Evolutionary conservation across 257 asterid genomes (phyloP), one percentile per base, ranked within the genome.

Genomic region (Cinchona pubescens): DNA sequence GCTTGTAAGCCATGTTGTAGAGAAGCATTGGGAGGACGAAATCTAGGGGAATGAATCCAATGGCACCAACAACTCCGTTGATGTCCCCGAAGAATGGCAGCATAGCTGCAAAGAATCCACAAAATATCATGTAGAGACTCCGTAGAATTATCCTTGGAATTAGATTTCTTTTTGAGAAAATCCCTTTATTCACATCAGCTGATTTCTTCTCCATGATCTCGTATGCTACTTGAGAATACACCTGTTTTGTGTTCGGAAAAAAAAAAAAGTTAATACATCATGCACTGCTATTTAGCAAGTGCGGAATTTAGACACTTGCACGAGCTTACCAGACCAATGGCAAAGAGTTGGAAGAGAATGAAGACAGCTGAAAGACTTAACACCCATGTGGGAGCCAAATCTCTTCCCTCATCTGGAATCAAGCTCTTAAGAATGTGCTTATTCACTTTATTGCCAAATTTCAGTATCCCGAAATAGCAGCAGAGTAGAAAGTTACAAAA

Each of bases 11-110:
- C 87, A 88, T 87, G 90, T 94, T 94, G 85, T 94, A 94, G 5
- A 94, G 92, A 77, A 94, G 93, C 97, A 94, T 94, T 15, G 99
- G 99, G 10, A 94, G 94, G 48, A 92, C 58, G 58, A 94, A 95
- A 78, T 95, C 99, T 19, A 95, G 90, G 59, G 99, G 99, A 75
- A 95, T 95, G 80, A 95, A 95, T 38, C 99, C 98, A 40, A 92
- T 71, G 27, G 99, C 99, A n/a, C 99, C 99, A 0, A 90, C 96
- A 1, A 95, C 92, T 2, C 86, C 94, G 69, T 76, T 95, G 48
- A 95, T 88, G 84, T 95, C 99, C 2, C 99, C 98, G 29, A 94
- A 94, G 86, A 94, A 94, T 58, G 99, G 99, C 58, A 94, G 61
- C 99, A 95, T 91, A 0, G 99, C 97, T n/a, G 96, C 99, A 63